Base-by-base conservation (phyloP, 768 basidiomycete genomes). In the Leccinum disarticulatum region DNA sequence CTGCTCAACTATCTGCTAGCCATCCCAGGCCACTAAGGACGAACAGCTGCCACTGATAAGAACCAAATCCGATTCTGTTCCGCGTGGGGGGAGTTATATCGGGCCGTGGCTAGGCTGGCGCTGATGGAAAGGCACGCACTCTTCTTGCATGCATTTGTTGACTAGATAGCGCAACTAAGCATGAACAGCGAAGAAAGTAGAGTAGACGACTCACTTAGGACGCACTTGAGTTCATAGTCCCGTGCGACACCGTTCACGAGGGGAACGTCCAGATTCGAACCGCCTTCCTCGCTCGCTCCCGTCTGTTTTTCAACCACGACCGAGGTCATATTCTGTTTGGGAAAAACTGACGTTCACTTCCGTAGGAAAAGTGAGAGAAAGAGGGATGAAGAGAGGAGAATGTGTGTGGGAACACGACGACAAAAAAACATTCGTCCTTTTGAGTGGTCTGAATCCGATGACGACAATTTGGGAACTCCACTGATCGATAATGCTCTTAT, bases 1-100 rank as follows among this genome's bases (percentile, higher is more conserved):
- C 38, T 19, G 41, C 78, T 62, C 46, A 43, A 83, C 81, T 80
- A 64, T 81, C 81, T 54, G 78, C 80, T 49, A 78, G 62, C 80
- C 81, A 82, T 57, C 81, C 80, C 6, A 82, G 66, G 56, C 80
- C 81, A 54, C 78, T 73, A 15, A 83, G 69, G 27, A 75, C 19
- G 64, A 83, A 81, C 31, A 83, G 74, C 62, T 82, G 77, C 55
- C 72, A 67, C 56, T 83, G 81, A 69, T 82, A 83, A 46, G 73
- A 75, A 14, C 81, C 81, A 46, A 79, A 82, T 52, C 81, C 80
- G 51, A 82, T 80, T 59, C 80, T 81, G 64, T 51, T 11, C n/a
- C 43, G 19, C 43, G 43, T 46, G 43, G 11, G 19, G 5, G 19
- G 43, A 46, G 43, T 46, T 25, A 41, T 46, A 46, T 46, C 43